Evolutionary conservation across 148 eudicot genomes (phyloP).

Genomic region (Polygonum aviculare): DNA sequence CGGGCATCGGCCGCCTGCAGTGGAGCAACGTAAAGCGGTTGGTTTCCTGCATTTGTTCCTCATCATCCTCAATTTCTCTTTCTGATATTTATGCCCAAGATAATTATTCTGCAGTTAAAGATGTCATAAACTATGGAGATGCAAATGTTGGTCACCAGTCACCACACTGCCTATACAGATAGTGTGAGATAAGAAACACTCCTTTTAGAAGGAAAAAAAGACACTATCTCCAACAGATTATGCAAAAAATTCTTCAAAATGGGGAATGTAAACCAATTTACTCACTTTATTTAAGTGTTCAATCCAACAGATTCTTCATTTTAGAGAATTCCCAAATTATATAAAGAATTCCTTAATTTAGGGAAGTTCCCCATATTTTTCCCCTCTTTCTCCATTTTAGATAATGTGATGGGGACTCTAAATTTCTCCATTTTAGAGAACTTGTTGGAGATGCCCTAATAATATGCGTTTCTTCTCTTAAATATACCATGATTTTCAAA

Average conservation of each 20-base stretch:
- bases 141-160: neutral
- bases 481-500: neutral
- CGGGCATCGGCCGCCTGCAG: conserved; percentile 56
- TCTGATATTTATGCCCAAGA: conserved; percentile 19
- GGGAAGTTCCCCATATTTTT: too few species aligned
- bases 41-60: conserved; percentile 91
- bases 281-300: too few species aligned
- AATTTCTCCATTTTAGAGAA: too few species aligned
- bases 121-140: neutral
- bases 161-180: neutral
- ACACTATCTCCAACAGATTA: too few species aligned
- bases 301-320: too few species aligned
- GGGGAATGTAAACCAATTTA: too few species aligned
- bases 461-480: neutral
- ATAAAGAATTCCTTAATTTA: too few species aligned
- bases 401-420: too few species aligned
- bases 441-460: too few species aligned
- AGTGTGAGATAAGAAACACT: neutral
- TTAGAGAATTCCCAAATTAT: too few species aligned
- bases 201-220: neutral
- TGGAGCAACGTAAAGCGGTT: conserved; percentile 68
- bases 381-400: too few species aligned
- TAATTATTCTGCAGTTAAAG: conserved; percentile 6
- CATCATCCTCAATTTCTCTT: conserved; percentile 55
- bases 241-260: too few species aligned